phyloP scores from a whole-genome alignment of 1,139 yeast genomes.

The Protomyces inundatus region DNA sequence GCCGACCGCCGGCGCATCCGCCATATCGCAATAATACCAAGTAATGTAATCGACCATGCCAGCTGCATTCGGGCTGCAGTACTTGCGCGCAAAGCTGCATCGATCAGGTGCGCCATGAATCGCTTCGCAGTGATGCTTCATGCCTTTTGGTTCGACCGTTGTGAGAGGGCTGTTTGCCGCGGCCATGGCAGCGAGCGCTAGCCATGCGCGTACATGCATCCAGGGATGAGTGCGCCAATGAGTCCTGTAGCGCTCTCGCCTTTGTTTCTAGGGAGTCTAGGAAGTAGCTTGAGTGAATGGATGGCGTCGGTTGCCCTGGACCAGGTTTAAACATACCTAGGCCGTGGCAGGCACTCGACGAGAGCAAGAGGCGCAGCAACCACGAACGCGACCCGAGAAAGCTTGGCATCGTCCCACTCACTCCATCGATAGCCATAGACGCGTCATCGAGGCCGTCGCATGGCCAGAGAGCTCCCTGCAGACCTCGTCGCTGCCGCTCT shows the following conservation, averaged over 20 bases:
- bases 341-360: too few relatives aligned
- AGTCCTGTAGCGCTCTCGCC: too few relatives aligned
- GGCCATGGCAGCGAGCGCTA: background rate
- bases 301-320: background rate
- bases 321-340: background rate
- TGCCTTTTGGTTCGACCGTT: background rate
- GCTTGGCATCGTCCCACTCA: conserved; percentile 1
- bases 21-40: conserved; percentile 38
- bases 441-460: background rate
- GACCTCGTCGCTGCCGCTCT: conserved; percentile 25
- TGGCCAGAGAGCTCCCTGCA: conserved; percentile 16
- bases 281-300: background rate
- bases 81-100: conserved; percentile 37
- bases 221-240: background rate
- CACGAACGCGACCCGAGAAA: background rate
- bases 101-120: conserved; percentile 34
- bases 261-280: too few relatives aligned
- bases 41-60: conserved; percentile 39
- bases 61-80: conserved; percentile 36
- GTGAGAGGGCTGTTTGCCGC: background rate
- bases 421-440: background rate
- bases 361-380: background rate
- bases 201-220: background rate
- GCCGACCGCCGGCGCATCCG: conserved; percentile 29
- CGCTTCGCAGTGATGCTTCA: conserved; percentile 29